Base-by-base conservation (phyloP, 2,329 filamentous ascomycete genomes). In the Leptosphaerulina australis region DNA sequence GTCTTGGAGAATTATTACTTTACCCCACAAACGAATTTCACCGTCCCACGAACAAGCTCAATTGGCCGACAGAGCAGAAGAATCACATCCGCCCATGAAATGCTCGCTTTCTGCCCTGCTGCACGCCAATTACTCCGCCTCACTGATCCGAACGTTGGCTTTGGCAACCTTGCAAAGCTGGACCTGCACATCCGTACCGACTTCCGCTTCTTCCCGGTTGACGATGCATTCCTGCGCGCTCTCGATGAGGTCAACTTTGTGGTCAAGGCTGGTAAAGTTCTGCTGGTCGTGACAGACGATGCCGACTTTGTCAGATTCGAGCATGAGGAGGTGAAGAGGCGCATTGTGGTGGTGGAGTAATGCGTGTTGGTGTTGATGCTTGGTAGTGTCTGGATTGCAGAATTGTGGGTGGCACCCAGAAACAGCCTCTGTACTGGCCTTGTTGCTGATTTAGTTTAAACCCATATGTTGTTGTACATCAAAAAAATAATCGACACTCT, bases 81-180 rank as follows among this genome's bases (percentile, higher is more conserved):
- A 21, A 40, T 61, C 40, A 25, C 25, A 25, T 53, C 37, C 9
- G 29, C 22, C 10, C 2, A 18, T 1, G 39, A 63, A 14, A 43
- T 62, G 22, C 20, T 51, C n/a, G 17, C 18, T 3, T 36, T 41
- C 49, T 60, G 45, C 22, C 51, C 49, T 5, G 50, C 47, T 14
- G 59, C 57, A 4, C 51, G 47, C 15, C 25, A 48, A 4, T 48
- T 63, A 4, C 36, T 17, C 3, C n/a, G 25, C 10, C 49, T 63
- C 25, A 56, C 55, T 5, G 14, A 35, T 10, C 9, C 38, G 10
- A 8, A 22, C 4, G 25, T 44, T 4, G 40, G 53, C 17, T 51
- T 56, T 20, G 12, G 36, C 14, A 35, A 31, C 8, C 41, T 63
- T 3, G 15, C 29, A 10, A 15, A 29, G 8, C 47, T 63, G 2